phyloP scores from a whole-genome alignment of 139 green algal genomes.

The Trebouxia sp. region DNA sequence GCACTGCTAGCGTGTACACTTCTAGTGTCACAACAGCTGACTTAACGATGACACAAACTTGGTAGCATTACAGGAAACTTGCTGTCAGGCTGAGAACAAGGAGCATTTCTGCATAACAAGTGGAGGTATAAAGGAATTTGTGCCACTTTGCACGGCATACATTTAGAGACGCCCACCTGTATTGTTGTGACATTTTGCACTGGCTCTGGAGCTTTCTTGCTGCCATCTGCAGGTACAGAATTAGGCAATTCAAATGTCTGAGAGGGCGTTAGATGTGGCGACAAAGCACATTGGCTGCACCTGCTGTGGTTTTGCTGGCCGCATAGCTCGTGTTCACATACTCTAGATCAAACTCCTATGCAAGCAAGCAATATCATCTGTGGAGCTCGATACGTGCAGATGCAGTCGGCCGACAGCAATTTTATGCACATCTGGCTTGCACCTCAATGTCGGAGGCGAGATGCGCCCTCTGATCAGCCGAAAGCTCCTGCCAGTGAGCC shows the following conservation, averaged over 20 bases:
- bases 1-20: too few relatives aligned
- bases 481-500: neutral
- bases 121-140: neutral
- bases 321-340: neutral
- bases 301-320: neutral
- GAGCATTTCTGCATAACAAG: too few relatives aligned
- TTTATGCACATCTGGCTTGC: neutral
- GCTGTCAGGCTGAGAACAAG: too few relatives aligned
- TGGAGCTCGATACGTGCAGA: neutral
- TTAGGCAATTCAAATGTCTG: neutral
- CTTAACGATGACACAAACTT: too few relatives aligned
- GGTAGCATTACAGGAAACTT: too few relatives aligned
- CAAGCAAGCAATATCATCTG: neutral
- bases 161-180: neutral
- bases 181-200: constrained; percentile 10
- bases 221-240: neutral
- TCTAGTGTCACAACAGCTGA: too few relatives aligned
- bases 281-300: neutral
- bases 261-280: neutral
- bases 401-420: too few relatives aligned
- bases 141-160: neutral
- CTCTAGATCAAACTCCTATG: neutral
- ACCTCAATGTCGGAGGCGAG: neutral
- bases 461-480: neutral
- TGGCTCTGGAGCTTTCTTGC: neutral